Conservation (phyloP, 176 grass and related monocot species). For the Cenchrus fungigraminus region DNA sequence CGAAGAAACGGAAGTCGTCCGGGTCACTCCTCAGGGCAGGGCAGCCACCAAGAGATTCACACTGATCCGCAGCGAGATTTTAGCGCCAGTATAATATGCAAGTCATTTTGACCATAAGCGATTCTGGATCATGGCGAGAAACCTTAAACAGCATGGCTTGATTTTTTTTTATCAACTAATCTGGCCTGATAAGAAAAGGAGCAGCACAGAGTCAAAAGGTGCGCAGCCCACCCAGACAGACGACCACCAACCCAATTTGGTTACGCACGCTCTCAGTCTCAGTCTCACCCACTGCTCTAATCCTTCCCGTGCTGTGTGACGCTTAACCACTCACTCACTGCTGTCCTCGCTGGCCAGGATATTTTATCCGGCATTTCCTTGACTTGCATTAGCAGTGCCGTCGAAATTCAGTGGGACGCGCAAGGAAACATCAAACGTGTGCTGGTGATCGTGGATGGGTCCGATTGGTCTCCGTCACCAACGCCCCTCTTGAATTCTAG, state of each 20-base stretch:
- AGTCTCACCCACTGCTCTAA: neutral
- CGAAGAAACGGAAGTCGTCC: neutral
- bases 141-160: neutral
- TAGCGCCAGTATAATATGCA: neutral
- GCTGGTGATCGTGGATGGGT: neutral
- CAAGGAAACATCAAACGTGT: too few species aligned
- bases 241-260: constrained; percentile 20
- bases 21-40: too few species aligned
- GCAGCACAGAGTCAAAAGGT: neutral
- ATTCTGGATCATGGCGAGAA: neutral
- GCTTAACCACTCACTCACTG: neutral
- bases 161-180: neutral
- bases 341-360: constrained; percentile 6
- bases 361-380: constrained; percentile 8
- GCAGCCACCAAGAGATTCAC: neutral
- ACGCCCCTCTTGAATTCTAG: constrained; percentile 1
- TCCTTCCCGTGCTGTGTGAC: neutral
- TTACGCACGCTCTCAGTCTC: neutral
- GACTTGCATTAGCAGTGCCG: neutral
- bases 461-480: neutral
- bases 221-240: neutral
- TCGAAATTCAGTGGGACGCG: neutral
- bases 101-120: neutral
- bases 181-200: neutral
- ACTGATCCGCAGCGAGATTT: neutral